Percentiles rank a stretch among this genome's conserved stretches.
These are phyloP conservation scores for Scutellaria galericulata DNA, from an alignment of 257 asterid genomes.

Conservation along the genomic window DNA sequence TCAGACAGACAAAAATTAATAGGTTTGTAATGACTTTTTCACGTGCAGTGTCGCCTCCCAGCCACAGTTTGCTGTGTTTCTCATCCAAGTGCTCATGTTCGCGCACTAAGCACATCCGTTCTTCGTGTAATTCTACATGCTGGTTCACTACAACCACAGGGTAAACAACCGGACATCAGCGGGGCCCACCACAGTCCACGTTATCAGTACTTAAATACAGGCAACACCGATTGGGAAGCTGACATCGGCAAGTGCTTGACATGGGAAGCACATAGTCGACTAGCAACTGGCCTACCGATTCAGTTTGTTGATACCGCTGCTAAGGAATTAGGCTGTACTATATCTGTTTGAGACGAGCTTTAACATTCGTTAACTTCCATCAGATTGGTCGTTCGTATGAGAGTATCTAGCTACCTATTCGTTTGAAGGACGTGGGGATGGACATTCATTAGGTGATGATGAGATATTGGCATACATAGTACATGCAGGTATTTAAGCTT, in stretches of 20 bases:
- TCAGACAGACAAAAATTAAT: background rate
- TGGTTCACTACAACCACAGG: constrained; percentile 52
- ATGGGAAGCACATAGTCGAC: constrained; percentile 93
- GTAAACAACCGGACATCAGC: constrained; percentile 42
- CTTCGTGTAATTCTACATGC: constrained; percentile 83
- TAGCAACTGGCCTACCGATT: constrained; percentile 72
- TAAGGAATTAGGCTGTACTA: constrained; percentile 79
- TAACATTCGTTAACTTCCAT: constrained; percentile 3
- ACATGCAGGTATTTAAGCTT: constrained; percentile 17
- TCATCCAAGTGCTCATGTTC: constrained; percentile 95
- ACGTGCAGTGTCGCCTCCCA: constrained; percentile 85
- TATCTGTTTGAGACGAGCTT: constrained; percentile 52
- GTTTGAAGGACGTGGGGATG: background rate
- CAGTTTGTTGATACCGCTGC: constrained; percentile 81
- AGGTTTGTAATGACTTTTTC: background rate
- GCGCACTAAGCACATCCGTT: constrained; percentile 93
- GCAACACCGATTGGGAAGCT: constrained; percentile 67
- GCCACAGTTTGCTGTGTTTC: constrained; percentile 92
- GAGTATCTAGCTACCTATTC: background rate
- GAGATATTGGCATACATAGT: background rate
- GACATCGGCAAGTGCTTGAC: constrained; percentile 83
- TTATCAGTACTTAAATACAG: constrained; percentile 57
- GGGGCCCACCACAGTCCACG: constrained; percentile 47
- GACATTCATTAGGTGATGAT: constrained; percentile 2
- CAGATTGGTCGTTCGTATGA: constrained; percentile 19